Evolutionary conservation across 495 filamentous ascomycete species (phyloP).

Genomic region (Astrothelium macrocarpum): DNA sequence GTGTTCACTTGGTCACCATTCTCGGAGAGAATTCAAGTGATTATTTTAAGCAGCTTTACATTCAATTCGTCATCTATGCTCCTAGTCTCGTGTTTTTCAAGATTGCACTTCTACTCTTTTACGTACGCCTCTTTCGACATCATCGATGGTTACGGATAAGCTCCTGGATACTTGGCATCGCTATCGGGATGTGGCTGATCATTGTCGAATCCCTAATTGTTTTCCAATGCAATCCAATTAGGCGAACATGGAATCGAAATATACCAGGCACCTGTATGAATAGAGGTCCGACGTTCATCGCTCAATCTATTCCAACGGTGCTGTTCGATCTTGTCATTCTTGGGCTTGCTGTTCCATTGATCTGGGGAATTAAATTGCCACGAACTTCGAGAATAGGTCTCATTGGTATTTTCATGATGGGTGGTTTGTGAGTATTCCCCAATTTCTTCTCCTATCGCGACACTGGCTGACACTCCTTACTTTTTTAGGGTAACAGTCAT

Average conservation of each 20-base stretch:
- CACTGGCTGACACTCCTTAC: not conserved
- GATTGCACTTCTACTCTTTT: not conserved
- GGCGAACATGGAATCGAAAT: not conserved
- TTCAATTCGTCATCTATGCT: not conserved
- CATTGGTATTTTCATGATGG: constrained; percentile 3
- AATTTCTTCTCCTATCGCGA: not conserved
- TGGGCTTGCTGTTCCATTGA: not conserved
- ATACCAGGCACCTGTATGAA: not conserved
- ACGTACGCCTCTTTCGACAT: not conserved
- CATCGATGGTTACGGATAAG: not conserved
- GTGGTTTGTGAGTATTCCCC: not conserved
- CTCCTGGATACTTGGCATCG: not conserved
- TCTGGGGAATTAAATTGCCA: not conserved
- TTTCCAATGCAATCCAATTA: not conserved
- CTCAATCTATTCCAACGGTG: not conserved
- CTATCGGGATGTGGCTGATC: not conserved
- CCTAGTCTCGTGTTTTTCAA: constrained; percentile 2
- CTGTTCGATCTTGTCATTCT: not conserved
- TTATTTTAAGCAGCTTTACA: not conserved
- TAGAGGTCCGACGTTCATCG: not conserved
- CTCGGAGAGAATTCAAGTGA: not conserved
- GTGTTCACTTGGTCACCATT: constrained; percentile 2
- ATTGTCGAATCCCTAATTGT: not conserved
- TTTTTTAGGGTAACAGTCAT: not conserved
- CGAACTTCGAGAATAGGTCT: constrained; percentile 2